phyloP scores from a whole-genome alignment of 768 basidiomycete genomes.

The Galerina sulciceps region DNA sequence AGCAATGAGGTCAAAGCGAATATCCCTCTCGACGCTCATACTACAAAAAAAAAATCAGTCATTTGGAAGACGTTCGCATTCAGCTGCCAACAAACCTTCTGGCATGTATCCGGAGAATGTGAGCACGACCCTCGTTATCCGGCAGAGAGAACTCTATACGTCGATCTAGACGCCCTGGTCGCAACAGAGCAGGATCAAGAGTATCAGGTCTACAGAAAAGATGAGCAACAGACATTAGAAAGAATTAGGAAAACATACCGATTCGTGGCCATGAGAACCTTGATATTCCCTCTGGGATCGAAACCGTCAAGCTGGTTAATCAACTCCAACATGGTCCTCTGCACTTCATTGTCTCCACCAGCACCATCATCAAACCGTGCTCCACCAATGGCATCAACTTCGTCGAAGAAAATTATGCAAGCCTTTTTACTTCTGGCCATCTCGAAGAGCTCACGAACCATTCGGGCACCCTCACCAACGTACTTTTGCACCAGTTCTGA shows the following conservation, averaged over 20 bases:
- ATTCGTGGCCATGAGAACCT: constrained; percentile 99
- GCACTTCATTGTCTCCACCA: constrained; percentile 98
- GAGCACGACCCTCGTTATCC: constrained; percentile 94
- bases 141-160: constrained; percentile 97
- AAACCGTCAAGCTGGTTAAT: constrained; percentile 99
- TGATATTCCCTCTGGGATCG: constrained; percentile 99
- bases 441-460: constrained; percentile 98
- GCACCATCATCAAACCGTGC: constrained; percentile 98
- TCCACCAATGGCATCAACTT: constrained; percentile 97
- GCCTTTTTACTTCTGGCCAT: constrained; percentile 99
- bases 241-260: constrained; percentile 48
- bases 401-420: constrained; percentile 99
- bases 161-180: constrained; percentile 95
- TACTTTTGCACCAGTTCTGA: constrained; percentile 99
- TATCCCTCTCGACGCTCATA: constrained; percentile 97
- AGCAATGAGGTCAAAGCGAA: constrained; percentile 97
- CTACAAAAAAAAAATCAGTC: constrained; percentile 7
- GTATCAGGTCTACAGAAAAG: constrained; percentile 81
- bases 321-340: constrained; percentile 98
- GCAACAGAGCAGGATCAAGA: constrained; percentile 92
- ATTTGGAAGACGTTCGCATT: not conserved
- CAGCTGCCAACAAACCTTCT: constrained; percentile 62
- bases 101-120: constrained; percentile 96
- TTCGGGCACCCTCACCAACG: constrained; percentile 97
- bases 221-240: not conserved